phyloP scores from a whole-genome alignment of 1,284 basidiomycete species.

The Ceratobasidium papillatum region DNA sequence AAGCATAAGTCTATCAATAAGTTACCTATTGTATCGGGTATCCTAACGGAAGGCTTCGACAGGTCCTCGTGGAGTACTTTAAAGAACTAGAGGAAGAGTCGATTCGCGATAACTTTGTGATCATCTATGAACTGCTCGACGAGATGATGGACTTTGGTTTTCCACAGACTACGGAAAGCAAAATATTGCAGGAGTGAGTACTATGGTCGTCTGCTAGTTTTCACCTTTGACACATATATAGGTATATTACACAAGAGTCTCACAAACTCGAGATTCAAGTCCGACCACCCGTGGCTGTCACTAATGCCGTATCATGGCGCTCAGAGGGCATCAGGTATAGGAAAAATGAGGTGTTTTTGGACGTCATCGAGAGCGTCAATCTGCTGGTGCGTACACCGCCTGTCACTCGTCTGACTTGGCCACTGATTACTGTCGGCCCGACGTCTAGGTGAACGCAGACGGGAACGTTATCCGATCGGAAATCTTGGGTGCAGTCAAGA shows the following conservation, averaged over 20 bases:
- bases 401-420: background rate
- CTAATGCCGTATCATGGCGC: constrained; percentile 98
- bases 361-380: constrained; percentile 98
- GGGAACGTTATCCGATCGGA: constrained; percentile 98
- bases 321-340: constrained; percentile 97
- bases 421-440: too few species aligned
- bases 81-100: constrained; percentile 99
- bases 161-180: constrained; percentile 98
- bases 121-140: constrained; percentile 96
- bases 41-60: too few species aligned
- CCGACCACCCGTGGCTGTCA: constrained; percentile 95
- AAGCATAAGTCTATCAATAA: constrained; percentile 40
- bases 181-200: constrained; percentile 94
- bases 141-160: constrained; percentile 99
- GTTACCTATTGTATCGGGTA: background rate
- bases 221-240: constrained; percentile 49
- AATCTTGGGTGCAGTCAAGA: constrained; percentile 97
- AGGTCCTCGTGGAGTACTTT: constrained; percentile 97
- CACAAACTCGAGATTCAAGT: constrained; percentile 99
- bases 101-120: constrained; percentile 98
- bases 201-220: background rate
- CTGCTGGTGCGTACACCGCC: constrained; percentile 71
- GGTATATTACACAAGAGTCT: constrained; percentile 99
- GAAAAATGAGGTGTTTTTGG: constrained; percentile 99
- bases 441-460: constrained; percentile 86